phyloP scores from a whole-genome alignment of 371 early-diverging fungal species.

The Nematocida ausubeli region DNA sequence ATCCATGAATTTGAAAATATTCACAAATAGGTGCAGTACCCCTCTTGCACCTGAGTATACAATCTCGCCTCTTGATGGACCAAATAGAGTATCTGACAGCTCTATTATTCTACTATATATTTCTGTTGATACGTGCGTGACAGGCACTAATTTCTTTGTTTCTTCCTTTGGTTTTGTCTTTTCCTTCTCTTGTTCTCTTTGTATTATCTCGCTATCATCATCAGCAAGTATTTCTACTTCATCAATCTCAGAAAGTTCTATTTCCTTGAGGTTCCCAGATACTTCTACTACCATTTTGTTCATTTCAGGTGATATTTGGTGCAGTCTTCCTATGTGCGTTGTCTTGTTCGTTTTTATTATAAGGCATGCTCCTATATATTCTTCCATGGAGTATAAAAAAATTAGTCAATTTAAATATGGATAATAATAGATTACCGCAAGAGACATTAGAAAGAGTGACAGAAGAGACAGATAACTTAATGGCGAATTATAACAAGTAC shows the following conservation, averaged over 20 bases:
- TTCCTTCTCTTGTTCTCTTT: background rate
- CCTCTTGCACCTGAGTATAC: conserved; percentile 48
- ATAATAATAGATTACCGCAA: conserved; percentile 26
- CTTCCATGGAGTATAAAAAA: conserved; percentile 51
- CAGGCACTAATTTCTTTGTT: background rate
- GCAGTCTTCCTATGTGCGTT: conserved; percentile 44
- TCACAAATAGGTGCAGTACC: conserved; percentile 35
- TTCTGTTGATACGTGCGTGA: background rate
- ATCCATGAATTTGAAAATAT: conserved; percentile 37
- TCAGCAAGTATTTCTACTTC: conserved; percentile 48
- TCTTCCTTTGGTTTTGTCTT: conserved; percentile 26
- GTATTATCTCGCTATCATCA: conserved; percentile 18
- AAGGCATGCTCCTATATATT: conserved; percentile 55
- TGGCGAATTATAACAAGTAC: conserved; percentile 34
- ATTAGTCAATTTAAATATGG: conserved; percentile 38
- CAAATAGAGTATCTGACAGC: conserved; percentile 38
- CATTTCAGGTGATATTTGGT: conserved; percentile 28
- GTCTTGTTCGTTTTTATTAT: conserved; percentile 43
- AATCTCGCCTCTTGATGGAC: conserved; percentile 33
- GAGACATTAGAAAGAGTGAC: conserved; percentile 11
- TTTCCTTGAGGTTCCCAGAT: conserved; percentile 2
- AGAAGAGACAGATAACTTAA: conserved; percentile 13
- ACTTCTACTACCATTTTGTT: conserved; percentile 11
- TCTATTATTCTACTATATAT: conserved; percentile 20
- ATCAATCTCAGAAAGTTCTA: conserved; percentile 35